Percentiles rank a stretch among this genome's conserved stretches.
phyloP scores from a whole-genome alignment of 805 yeast genomes.

The Saturnispora ahearnii region DNA sequence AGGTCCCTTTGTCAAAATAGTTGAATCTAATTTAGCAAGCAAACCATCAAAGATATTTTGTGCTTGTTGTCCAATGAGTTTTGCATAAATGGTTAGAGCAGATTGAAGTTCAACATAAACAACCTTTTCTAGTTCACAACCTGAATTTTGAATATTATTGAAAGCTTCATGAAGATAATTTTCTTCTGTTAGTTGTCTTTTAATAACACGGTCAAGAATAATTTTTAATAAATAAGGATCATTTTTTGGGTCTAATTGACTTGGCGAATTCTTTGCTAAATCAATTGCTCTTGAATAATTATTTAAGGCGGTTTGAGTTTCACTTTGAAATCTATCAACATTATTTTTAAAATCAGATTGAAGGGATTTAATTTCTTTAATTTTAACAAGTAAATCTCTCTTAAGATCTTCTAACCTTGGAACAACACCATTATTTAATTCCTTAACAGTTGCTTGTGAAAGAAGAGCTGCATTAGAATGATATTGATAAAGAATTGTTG shows the following conservation, averaged over 20 bases:
- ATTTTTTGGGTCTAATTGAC: conserved; percentile 39
- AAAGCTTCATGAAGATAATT: conserved; percentile 83
- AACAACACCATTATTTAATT: conserved; percentile 49
- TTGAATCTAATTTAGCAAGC: conserved; percentile 55
- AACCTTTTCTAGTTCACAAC: conserved; percentile 79
- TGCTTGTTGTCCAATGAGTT: conserved; percentile 62
- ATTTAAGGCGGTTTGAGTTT: conserved; percentile 49
- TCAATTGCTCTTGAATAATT: conserved; percentile 57
- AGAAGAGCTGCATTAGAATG: conserved; percentile 51
- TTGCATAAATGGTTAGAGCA: conserved; percentile 65
- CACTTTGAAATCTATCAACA: conserved; percentile 58
- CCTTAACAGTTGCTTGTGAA: conserved; percentile 51
- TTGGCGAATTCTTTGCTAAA: conserved; percentile 41
- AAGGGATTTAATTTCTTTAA: conserved; percentile 75
- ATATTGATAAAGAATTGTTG: conserved; percentile 46
- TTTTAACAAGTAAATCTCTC: conserved; percentile 72
- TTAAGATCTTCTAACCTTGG: conserved; percentile 61
- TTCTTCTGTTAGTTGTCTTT: conserved; percentile 72
- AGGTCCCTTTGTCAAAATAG: conserved; percentile 70
- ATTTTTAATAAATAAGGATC: conserved; percentile 80
- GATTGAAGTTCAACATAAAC: conserved; percentile 82
- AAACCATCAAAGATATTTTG: conserved; percentile 59
- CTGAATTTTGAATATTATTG: conserved; percentile 77
- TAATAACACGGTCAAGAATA: conserved; percentile 66
- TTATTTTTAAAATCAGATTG: conserved; percentile 79